Evolutionary conservation across 73 alveolate species (phyloP), one percentile per base, ranked within the genome.

Genomic region (Paramecium sonneborni): DNA sequence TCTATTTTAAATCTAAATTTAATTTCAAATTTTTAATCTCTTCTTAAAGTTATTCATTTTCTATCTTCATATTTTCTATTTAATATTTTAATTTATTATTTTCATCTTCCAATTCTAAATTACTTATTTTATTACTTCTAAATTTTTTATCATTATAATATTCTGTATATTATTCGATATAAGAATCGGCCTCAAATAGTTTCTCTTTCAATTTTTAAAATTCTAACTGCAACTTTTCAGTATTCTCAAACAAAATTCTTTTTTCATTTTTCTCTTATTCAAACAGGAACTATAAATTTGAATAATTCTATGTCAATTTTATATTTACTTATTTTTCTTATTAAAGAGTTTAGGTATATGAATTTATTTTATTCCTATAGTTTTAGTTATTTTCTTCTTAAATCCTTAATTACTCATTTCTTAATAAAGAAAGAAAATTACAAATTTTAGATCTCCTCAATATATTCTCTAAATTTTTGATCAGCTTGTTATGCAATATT

Each of bases 181-280:
- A 62, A 2, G 9, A 0, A 3, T 62, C 84, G 7, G 44, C 44
- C 5, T 62, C 84, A 26, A 28, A 26, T 12, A 62, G 24, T 26
- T 62, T 32, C 11, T 62, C 84, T 32, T 62, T 62, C 9, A 62
- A 62, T 12, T 26, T 30, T 26, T 11, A 1, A 23, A 62, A 11
- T 62, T 62, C 84, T 62, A 11, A 32, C 9, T 62, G 6, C 12
- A 62, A 32, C 24, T 62, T 62, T 62, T 62, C 84, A 62, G 12
- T 26, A 12, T 62, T 62, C 12, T 62, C 84, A 26, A 11, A 30
- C 48, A 62, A 30, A 32, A 62, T 23, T n/a, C 14, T 26, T 26
- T 62, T 62, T 14, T 62, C 84, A 30, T 62, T 30, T 62, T 32
- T 62, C 46, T 62, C 84, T 62, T 62, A 62, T 62, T 62, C 84